These are phyloP conservation scores for Passalora sequoiae DNA, from an alignment of 2,329 filamentous ascomycete species.

Conservation along the genomic window DNA sequence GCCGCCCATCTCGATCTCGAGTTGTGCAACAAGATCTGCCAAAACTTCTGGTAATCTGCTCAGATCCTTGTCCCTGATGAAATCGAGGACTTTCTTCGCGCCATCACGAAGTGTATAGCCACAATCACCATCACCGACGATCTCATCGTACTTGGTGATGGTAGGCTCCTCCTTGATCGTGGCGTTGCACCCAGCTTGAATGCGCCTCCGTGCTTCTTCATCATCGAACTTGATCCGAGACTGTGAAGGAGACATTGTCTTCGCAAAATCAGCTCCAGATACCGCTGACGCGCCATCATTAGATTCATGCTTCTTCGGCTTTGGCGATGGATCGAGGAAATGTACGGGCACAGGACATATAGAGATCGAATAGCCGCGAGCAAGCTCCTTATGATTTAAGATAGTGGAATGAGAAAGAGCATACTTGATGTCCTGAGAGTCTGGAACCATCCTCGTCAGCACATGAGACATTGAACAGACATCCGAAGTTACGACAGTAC, in stretches of 20 bases:
- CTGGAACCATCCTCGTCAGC: slow-evolving; percentile 16
- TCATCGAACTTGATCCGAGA: slow-evolving; percentile 29
- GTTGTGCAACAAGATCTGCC: slow-evolving; percentile 28
- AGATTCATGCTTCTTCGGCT: slow-evolving; percentile 21
- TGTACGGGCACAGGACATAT: slow-evolving; percentile 26
- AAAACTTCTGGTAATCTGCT: slow-evolving; percentile 25
- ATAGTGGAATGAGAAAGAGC: slow-evolving; percentile 33
- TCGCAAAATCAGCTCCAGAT: slow-evolving; percentile 8
- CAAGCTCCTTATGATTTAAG: slow-evolving; percentile 26
- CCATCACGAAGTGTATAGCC: slow-evolving; percentile 35
- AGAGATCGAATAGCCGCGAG: slow-evolving; percentile 34
- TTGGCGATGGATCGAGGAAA: slow-evolving; percentile 26
- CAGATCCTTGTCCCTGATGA: slow-evolving; percentile 31
- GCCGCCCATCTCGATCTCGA: slow-evolving; percentile 36
- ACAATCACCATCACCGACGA: slow-evolving; percentile 36
- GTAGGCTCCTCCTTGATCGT: slow-evolving; percentile 33
- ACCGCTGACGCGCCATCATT: slow-evolving; percentile 10
- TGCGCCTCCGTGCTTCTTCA: slow-evolving; percentile 25
- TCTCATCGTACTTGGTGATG: slow-evolving; percentile 36
- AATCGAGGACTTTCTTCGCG: slow-evolving; percentile 33
- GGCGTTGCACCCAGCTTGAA: slow-evolving; percentile 31
- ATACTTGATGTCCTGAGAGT: slow-evolving; percentile 29
- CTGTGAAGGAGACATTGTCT: slow-evolving; percentile 15
- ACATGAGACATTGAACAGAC: too few relatives aligned
- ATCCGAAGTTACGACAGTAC: too few relatives aligned